phyloP scores from a whole-genome alignment of 2,329 filamentous ascomycete species.

The Clarireedia monteithiana region DNA sequence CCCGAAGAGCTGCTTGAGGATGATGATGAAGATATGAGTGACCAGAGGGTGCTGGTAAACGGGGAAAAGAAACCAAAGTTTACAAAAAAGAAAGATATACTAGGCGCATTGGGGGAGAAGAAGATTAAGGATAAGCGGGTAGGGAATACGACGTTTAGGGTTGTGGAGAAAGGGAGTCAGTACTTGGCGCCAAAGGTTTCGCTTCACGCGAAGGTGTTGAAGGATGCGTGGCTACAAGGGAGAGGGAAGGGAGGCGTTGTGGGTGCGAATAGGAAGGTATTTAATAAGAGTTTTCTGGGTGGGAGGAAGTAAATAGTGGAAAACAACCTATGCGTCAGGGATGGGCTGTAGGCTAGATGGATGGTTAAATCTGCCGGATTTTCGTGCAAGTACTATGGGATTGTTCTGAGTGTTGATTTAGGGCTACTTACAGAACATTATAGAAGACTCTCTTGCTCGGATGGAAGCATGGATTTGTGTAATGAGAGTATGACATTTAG shows the following conservation, averaged over 20 bases:
- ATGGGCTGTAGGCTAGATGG: no score
- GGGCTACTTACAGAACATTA: no score
- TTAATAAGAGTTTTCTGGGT: constrained; percentile 21
- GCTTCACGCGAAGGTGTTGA: constrained; percentile 17
- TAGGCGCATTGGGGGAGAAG: constrained; percentile 21
- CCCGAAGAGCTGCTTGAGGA: constrained; percentile 27
- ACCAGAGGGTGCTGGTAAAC: neutral
- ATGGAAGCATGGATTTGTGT: no score
- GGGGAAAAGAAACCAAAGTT: no score
- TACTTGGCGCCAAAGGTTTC: constrained; percentile 25
- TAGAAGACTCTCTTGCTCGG: no score
- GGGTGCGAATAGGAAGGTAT: constrained; percentile 18
- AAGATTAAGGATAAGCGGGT: constrained; percentile 22
- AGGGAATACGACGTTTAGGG: constrained; percentile 26
- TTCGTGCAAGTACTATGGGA: no score
- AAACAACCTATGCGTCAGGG: no score
- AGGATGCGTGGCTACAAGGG: constrained; percentile 27
- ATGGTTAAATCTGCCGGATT: no score
- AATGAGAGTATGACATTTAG: no score
- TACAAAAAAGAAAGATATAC: constrained; percentile 22
- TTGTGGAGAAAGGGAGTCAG: constrained; percentile 15
- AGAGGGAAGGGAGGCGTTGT: constrained; percentile 12
- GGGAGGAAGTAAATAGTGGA: constrained; percentile 11
- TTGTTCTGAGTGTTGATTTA: no score
- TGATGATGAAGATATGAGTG: constrained; percentile 11